These are phyloP conservation scores for Zizania palustris DNA, from an alignment of 202 grass and related monocot genomes.

Conservation along the genomic window DNA sequence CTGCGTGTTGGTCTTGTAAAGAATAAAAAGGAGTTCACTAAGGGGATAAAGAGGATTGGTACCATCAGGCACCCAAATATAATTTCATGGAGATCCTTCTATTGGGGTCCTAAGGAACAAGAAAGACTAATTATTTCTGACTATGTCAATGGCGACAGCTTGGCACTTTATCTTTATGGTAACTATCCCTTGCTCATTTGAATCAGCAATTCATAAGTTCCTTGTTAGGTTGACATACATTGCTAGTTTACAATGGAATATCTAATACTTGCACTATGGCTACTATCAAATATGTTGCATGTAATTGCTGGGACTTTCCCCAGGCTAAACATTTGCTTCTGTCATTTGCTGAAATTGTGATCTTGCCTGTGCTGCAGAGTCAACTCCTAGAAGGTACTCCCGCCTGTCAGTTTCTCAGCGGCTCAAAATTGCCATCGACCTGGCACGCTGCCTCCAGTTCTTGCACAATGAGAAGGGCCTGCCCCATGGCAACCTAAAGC, in stretches of 20 bases:
- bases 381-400: conserved; percentile 95
- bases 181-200: conserved; percentile 49
- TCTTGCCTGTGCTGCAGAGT: conserved; percentile 59
- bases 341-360: conserved; percentile 25
- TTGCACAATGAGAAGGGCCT: conserved; percentile 83
- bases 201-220: neutral
- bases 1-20: conserved; percentile 87
- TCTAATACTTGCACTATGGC: neutral
- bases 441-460: conserved; percentile 73
- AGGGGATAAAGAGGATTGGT: conserved; percentile 86
- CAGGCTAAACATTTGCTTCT: conserved; percentile 29
- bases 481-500: conserved; percentile 91
- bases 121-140: conserved; percentile 96
- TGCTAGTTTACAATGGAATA: neutral
- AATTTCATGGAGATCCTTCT: conserved; percentile 87
- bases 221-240: conserved; percentile 17
- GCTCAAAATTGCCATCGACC: conserved; percentile 76
- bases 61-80: conserved; percentile 81
- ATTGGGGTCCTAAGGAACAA: conserved; percentile 95
- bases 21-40: conserved; percentile 89
- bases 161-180: conserved; percentile 96
- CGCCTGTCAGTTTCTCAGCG: conserved; percentile 79
- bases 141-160: conserved; percentile 76
- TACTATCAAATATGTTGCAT: conserved; percentile 2
- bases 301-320: conserved; percentile 2